Evolutionary conservation across 768 basidiomycete genomes (phyloP).

Genomic region (Botryobasidium botryosum): DNA sequence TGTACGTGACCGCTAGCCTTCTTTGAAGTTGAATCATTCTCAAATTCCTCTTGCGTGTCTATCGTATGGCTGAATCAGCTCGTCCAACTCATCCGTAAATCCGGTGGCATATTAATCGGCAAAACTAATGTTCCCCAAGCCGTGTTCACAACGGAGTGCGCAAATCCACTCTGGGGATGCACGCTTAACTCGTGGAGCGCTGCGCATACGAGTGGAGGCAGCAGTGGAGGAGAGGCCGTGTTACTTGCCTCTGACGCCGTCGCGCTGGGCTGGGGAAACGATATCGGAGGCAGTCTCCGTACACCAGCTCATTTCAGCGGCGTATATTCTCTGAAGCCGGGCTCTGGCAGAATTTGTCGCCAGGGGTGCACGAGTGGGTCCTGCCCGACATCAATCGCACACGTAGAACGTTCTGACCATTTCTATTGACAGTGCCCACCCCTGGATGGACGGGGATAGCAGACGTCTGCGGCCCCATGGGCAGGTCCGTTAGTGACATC

Average conservation of each 20-base stretch:
- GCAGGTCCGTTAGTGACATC: too few species aligned
- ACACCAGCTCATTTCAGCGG: slow-evolving; percentile 72
- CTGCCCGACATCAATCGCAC: too few species aligned
- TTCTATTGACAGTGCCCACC: too few species aligned
- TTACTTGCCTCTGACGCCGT: slow-evolving; percentile 63
- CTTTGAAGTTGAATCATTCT: too few species aligned
- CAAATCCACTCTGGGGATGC: slow-evolving; percentile 62
- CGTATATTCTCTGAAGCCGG: slow-evolving; percentile 62
- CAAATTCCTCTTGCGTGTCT: not conserved
- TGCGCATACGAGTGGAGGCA: slow-evolving; percentile 42
- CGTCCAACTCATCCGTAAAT: slow-evolving; percentile 16
- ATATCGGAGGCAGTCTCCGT: slow-evolving; percentile 55
- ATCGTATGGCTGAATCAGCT: slow-evolving; percentile 11
- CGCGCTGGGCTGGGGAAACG: slow-evolving; percentile 64
- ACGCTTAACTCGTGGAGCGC: slow-evolving; percentile 40
- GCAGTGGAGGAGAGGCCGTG: slow-evolving; percentile 72
- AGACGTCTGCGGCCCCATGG: too few species aligned
- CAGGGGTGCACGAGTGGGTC: slow-evolving; percentile 36
- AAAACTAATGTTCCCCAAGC: slow-evolving; percentile 25
- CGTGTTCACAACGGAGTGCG: slow-evolving; percentile 68
- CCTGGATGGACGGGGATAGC: too few species aligned
- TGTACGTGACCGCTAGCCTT: slow-evolving; percentile 25
- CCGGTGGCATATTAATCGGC: slow-evolving; percentile 23
- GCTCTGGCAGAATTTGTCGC: too few species aligned
- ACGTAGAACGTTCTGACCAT: too few species aligned